phyloP scores from a whole-genome alignment of 352 stramenopile species.

The Phytophthora boehmeriae region DNA sequence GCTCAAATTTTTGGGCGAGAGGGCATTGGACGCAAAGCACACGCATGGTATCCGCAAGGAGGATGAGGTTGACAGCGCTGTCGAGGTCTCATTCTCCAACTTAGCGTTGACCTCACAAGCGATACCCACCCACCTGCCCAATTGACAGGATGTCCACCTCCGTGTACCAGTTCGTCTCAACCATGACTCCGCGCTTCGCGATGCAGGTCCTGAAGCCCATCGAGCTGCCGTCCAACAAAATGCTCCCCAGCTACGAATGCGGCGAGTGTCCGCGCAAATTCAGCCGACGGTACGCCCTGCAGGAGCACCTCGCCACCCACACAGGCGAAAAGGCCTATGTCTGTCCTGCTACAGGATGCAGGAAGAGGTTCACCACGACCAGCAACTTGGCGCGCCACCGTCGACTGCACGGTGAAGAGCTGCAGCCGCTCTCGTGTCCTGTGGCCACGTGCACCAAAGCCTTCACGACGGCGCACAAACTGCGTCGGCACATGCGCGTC shows the following conservation, averaged over 20 bases:
- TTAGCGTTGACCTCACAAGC: conserved; percentile 32
- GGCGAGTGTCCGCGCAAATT: conserved; percentile 39
- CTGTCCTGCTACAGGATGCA: conserved; percentile 42
- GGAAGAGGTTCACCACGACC: conserved; percentile 57
- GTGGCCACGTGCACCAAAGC: conserved; percentile 30
- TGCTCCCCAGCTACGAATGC: conserved; percentile 32
- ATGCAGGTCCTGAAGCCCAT: conserved; percentile 19
- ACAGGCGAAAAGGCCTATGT: conserved; percentile 54
- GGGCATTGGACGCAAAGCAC: conserved; percentile 1
- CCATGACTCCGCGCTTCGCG: conserved; percentile 29
- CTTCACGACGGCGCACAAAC: conserved; percentile 50
- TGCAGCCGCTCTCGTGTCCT: conserved; percentile 34
- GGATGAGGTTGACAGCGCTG: conserved; percentile 4
- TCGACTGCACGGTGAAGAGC: conserved; percentile 42
- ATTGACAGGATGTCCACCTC: conserved; percentile 26
- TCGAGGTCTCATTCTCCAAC: conserved; percentile 28
- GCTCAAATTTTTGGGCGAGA: conserved; percentile 12
- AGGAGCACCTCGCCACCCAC: conserved; percentile 54
- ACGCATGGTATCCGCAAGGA: conserved; percentile 7
- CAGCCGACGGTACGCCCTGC: conserved; percentile 44
- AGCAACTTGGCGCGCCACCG: conserved; percentile 54
- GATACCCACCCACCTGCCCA: conserved; percentile 5
- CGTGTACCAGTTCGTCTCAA: conserved; percentile 34
- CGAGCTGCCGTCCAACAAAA: conserved; percentile 9
- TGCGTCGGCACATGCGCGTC: conserved; percentile 57